Evolutionary conservation across 2,329 filamentous ascomycete genomes (phyloP), one percentile per base, ranked within the genome.

Genomic region (Dactylellina haptotyla): DNA sequence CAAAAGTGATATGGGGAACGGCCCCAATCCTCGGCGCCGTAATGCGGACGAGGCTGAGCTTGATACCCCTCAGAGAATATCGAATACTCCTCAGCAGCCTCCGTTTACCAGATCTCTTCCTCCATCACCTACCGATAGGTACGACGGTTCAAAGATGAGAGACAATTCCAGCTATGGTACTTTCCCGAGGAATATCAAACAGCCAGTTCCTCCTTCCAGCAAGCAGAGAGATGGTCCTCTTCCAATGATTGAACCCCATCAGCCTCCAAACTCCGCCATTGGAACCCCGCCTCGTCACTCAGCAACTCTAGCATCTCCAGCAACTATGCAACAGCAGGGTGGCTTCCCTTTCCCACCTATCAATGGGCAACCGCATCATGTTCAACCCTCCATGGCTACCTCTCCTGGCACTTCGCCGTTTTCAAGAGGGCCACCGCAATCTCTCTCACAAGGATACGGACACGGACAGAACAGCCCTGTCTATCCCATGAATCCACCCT

Each of bases 1-100:
- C 62, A 77, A 56, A 51, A 75, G 51, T 37, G 73, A 74, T 67
- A 58, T 59, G 46, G 76, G 64, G 61, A 76, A 54, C 70, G 59
- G 32, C 62, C 70, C 48, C 43, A 59, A 28, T 62, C 64, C 37
- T 72, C 75, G 67, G 48, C 59, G 66, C 9, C 66, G 67, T 25
- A 72, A 66, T 41, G 67, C 66, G 28, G 72, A 64, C 25, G 58
- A 70, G 56, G 66, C 67, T 30, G 67, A 72, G 45, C 67, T 72
- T 48, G 67, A 72, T 50, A 72, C 67, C 12, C 67, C 67, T 54
- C 67, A 72, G 37, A 72, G 67, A 37, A 72, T 72, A 64, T 72
- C 67, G 4, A 59, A 58, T 39, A 69, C 71, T n/a, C 71, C 71
- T 32, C 71, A 75, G 58, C 63, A 69, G 14, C 71, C 67, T 37